Evolutionary conservation across 306 rosid genomes (phyloP).

Genomic region (Spatholobus suberectus): DNA sequence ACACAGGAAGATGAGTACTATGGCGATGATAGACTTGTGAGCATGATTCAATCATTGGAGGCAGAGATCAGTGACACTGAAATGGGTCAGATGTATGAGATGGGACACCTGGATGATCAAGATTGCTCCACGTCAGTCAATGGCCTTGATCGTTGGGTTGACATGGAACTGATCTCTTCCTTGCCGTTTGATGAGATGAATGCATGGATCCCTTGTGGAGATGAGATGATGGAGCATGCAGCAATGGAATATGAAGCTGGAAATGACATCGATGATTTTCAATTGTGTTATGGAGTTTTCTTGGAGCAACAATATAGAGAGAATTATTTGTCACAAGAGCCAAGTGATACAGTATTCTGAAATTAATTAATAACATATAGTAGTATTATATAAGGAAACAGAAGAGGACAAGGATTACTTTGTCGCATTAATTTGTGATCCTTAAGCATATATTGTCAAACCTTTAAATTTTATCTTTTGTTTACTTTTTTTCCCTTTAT

Average conservation of each 20-base stretch:
- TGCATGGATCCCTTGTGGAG: conserved; percentile 43
- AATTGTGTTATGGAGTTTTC: conserved; percentile 36
- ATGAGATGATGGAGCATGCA: conserved; percentile 38
- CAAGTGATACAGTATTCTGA: conserved; percentile 28
- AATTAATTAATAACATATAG: not conserved
- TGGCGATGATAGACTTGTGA: conserved; percentile 56
- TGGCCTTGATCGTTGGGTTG: conserved; percentile 43
- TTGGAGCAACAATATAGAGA: conserved; percentile 41
- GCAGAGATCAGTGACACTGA: conserved; percentile 49
- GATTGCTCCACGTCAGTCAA: conserved; percentile 42
- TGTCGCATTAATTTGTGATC: conserved; percentile 7
- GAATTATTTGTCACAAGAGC: not conserved
- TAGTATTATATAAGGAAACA: not conserved
- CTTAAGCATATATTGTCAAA: not conserved
- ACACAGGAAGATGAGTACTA: conserved; percentile 49
- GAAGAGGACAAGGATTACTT: conserved; percentile 8
- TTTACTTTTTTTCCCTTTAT: not conserved
- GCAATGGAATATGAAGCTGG: conserved; percentile 40
- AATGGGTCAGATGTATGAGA: not conserved
- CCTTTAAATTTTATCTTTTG: not conserved
- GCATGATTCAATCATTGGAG: conserved; percentile 61
- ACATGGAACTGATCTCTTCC: conserved; percentile 44
- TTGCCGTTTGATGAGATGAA: conserved; percentile 41
- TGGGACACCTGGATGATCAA: conserved; percentile 39
- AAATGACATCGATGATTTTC: conserved; percentile 36